Evolutionary conservation across 1,284 basidiomycete species (phyloP).

Genomic region (Ganoderma lingzhi): DNA sequence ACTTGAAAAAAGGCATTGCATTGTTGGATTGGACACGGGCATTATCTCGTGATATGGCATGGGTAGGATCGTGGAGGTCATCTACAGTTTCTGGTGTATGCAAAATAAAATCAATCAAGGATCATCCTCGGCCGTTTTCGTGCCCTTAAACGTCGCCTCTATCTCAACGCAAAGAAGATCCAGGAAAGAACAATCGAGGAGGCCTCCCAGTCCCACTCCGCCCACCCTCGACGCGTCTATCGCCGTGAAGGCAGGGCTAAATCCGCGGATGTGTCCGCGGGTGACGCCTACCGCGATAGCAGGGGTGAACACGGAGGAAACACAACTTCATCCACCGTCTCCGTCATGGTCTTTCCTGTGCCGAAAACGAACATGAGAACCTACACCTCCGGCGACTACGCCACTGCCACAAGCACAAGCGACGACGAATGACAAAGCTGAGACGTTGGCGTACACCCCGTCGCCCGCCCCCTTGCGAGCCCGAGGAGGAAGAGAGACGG

Average conservation of each 20-base stretch:
- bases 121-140: background rate
- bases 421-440: background rate
- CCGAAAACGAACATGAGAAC: background rate
- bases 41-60: background rate
- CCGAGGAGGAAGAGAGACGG: background rate
- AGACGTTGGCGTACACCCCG: conserved; percentile 3
- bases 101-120: background rate
- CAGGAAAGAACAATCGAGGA: background rate
- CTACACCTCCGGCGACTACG: background rate
- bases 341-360: background rate
- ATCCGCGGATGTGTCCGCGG: background rate
- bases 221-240: background rate
- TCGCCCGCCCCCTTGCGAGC: background rate
- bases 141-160: background rate
- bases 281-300: background rate
- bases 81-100: background rate
- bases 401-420: background rate
- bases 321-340: background rate
- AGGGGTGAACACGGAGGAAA: background rate
- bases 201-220: background rate
- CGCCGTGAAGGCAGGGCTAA: background rate
- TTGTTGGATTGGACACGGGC: background rate
- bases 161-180: background rate
- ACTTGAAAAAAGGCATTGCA: background rate
- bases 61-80: background rate